phyloP scores from a whole-genome alignment of 2,329 filamentous ascomycete species.

The Sclerotinia nivalis region DNA sequence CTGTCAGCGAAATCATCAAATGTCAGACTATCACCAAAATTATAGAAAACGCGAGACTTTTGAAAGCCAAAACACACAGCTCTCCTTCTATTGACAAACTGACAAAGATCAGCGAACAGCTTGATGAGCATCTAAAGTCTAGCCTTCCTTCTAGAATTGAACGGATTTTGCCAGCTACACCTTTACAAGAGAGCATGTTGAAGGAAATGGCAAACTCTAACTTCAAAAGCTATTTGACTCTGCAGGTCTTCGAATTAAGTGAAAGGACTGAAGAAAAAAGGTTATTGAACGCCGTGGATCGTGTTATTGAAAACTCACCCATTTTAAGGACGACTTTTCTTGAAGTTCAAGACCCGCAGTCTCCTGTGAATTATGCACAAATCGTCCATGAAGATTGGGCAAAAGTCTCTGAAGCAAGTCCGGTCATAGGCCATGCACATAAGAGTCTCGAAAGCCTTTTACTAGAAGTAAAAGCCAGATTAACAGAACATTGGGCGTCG shows the following conservation, averaged over 20 bases:
- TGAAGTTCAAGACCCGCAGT: slow-evolving; percentile 60
- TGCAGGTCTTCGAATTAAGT: slow-evolving; percentile 69
- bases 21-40: slow-evolving; percentile 68
- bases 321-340: slow-evolving; percentile 77
- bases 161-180: slow-evolving; percentile 70
- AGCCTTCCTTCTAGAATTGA: slow-evolving; percentile 50
- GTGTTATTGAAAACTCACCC: slow-evolving; percentile 60
- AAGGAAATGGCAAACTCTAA: slow-evolving; percentile 76
- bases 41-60: slow-evolving; percentile 38
- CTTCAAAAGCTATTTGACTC: slow-evolving; percentile 80
- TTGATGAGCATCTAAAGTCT: slow-evolving; percentile 45
- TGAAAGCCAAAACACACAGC: neutral
- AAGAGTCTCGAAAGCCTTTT: slow-evolving; percentile 42
- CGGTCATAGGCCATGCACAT: neutral
- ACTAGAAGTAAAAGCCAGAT: slow-evolving; percentile 44
- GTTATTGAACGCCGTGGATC: slow-evolving; percentile 62
- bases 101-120: slow-evolving; percentile 38
- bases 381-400: slow-evolving; percentile 44
- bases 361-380: slow-evolving; percentile 59
- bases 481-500: slow-evolving; percentile 44
- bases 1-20: slow-evolving; percentile 77
- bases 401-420: neutral
- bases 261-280: slow-evolving; percentile 53
- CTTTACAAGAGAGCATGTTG: slow-evolving; percentile 84
- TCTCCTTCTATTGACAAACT: slow-evolving; percentile 29